Evolutionary conservation across 129 eudicot genomes (phyloP), one percentile per base, ranked within the genome.

Genomic region (Lonicera japonica): DNA sequence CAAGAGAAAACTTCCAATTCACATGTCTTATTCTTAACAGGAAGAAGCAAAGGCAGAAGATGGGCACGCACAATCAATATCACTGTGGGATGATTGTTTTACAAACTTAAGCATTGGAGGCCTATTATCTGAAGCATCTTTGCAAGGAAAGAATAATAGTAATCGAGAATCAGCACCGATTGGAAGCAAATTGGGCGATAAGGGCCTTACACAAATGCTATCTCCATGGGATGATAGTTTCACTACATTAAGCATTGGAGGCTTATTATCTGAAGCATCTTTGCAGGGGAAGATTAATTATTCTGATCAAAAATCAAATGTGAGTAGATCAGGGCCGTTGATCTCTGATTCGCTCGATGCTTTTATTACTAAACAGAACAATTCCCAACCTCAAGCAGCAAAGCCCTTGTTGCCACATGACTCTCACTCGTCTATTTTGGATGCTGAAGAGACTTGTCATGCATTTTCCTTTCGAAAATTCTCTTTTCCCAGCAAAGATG

Each of bases 371-470:
- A 54, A 67, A 25, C 81, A 82, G 66, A 24, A 69, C 16, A 71
- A 80, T 46, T 52, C 62, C 11, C 70, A 58, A 53, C 59, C 78
- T 62, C 75, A 75, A 50, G 47, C 21, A 60, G 38, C 39, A 43
- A 76, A 75, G 41, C 77, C 72, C 39, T 60, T 67, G 34, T 61
- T 29, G 36, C 36, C 61, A 41, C 67, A 65, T 24, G 87, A 70
- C 8, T 54, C 75, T 20, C 80, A 45, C 60, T 70, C 82, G 38
- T 90, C 95, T 25, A 83, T 86, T 69, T 79, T 86, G 73, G 94
- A 90, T 75, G 97, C 94, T 75, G 97, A 90, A 86, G 87, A 86
- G 65, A 90, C 97, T 58, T 86, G 95, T 58, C 85, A 90, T 79
- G 95, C 89, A 10, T 90, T 90, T 83, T 68, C 89, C 46, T 72